Base-by-base conservation (phyloP, 2,329 filamentous ascomycete species). In the Hymenoscyphus salicellus region DNA sequence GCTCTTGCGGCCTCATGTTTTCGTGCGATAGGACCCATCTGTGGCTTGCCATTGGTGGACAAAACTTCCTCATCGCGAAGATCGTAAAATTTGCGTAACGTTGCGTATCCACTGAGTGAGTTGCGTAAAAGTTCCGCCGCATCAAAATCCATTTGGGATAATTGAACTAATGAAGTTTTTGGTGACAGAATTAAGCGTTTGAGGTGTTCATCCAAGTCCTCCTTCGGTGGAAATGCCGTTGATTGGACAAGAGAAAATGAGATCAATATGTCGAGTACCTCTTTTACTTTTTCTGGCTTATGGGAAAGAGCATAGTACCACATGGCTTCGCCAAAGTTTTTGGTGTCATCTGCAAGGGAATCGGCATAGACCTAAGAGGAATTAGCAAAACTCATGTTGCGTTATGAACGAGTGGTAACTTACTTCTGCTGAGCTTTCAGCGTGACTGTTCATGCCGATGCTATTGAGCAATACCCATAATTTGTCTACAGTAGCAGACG, bases 291-390 rank as follows among this genome's bases (percentile, higher is more conserved):
- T 68, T 84, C 82, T 1, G 86, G 80, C 30, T 89, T 86, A 73
- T 96, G 93, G 2, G 93, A 91, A 14, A 96, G 86, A 28, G 94
- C 90, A 75, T 95, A 98, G 80, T 96, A 97, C 79, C 95, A 89
- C 23, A 98, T 83, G 0, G 92, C 91, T 69, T 94, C 87, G 62
- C 94, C 94, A 71, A 94, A 97, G 62, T 89, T 86, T 71, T 91
- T 86, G 0, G 90, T 89, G 52, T 86, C 85, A 65, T 87, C 83
- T 11, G 88, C 86, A 46, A 97, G 83, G 58, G 88, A 83, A 69
- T 97, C 89, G 64, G 93, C 94, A 75, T 92, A 97, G 69, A 89
- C 88, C 91, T 96, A 72, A 32, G 23, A n/a, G 16, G n/a, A 36
- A 63, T 79, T 73, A 72, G 68, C 43, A 41, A 23, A 20, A 17